Evolutionary conservation across 805 yeast genomes (phyloP).

Genomic region (Metschnikowia santaceciliae): DNA sequence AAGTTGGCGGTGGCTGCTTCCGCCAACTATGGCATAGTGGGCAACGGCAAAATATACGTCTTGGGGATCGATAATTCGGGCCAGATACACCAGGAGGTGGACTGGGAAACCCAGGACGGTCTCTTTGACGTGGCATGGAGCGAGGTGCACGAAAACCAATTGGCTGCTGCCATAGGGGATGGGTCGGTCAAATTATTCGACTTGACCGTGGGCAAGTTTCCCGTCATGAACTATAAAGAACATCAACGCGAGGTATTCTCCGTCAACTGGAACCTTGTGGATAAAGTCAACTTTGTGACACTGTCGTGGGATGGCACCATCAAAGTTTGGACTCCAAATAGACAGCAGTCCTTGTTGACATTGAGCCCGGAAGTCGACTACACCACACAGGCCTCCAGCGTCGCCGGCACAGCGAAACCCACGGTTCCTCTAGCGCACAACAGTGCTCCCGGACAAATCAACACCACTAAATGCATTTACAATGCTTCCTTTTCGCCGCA

Average conservation of each 20-base stretch:
- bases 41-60: constrained; percentile 80
- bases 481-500: constrained; percentile 83
- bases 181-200: constrained; percentile 85
- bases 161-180: constrained; percentile 82
- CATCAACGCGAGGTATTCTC: constrained; percentile 74
- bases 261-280: constrained; percentile 69
- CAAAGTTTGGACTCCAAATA: constrained; percentile 69
- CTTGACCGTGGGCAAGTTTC: constrained; percentile 58
- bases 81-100: constrained; percentile 44
- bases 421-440: constrained; percentile 33
- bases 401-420: constrained; percentile 24
- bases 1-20: constrained; percentile 86
- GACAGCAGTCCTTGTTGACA: constrained; percentile 55
- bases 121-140: constrained; percentile 87
- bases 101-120: constrained; percentile 92
- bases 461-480: constrained; percentile 62
- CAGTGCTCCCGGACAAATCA: constrained; percentile 17
- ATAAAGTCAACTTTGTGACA: constrained; percentile 64
- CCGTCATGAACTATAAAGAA: constrained; percentile 70
- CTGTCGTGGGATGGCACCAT: constrained; percentile 92
- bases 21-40: constrained; percentile 90
- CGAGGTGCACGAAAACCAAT: constrained; percentile 84
- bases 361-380: constrained; percentile 35
- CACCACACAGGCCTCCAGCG: constrained; percentile 24
- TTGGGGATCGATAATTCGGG: constrained; percentile 70